Evolutionary conservation across 202 grass and related monocot genomes (phyloP), one percentile per base, ranked within the genome.

Genomic region (Saccharum hybrid): DNA sequence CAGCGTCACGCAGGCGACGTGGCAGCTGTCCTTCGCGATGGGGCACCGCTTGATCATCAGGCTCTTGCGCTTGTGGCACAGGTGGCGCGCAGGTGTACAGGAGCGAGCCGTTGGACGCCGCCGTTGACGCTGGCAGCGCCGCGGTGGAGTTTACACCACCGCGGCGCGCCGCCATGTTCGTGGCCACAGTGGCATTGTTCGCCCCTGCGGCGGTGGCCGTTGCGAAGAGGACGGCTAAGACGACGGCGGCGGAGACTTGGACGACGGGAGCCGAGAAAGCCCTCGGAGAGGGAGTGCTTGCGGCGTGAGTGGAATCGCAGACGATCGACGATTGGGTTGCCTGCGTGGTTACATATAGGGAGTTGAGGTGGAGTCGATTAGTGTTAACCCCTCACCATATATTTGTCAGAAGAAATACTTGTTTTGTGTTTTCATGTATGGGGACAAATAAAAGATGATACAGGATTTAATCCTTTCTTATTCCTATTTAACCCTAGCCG

Each of bases 21-120:
- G 87, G 70, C 87, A 76, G 5, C 80, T 12, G 41, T 88, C 82
- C 33, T 26, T 41, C 41, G 48, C 22, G 11, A 88, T 23, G 51
- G 81, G 76, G 76, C 81, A 88, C 81, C 69, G 40, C 52, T 26
- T 33, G 16, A 70, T 63, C 76, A 88, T 80, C 70, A 84, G 8
- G 26, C 71, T 13, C 52, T 70, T 54, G 22, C 77, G 64, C 54
- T 63, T 56, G 5, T 30, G 63, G 82, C 87, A 85, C 63, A 88
- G 77, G 77, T 88, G 81, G 82, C 28, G 28, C 28, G 28, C 87
- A 85, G 70, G 67, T 85, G 82, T 88, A 85, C 63, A 63, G 34
- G 34, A 36, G 34, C 4, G 34, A 36, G 34, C 34, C 65, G 61
- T 43, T 36, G n/a, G 81, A n/a, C 30, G 21, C 19, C 0, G 68